Evolutionary conservation across 495 filamentous ascomycete genomes (phyloP).

Genomic region (Xylaria longipes): DNA sequence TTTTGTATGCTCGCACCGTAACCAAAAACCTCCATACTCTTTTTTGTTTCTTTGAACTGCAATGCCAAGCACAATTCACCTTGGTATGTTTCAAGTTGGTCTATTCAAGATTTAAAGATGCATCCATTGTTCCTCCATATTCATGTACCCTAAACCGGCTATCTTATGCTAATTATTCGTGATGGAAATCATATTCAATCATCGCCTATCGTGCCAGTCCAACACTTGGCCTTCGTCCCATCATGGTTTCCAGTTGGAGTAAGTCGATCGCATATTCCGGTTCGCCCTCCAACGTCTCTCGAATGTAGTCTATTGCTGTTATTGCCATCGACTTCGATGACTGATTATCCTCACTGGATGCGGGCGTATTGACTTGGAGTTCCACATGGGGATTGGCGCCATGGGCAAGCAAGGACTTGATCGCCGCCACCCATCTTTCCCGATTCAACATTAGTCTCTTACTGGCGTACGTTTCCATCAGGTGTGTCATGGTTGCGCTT

Average conservation of each 20-base stretch:
- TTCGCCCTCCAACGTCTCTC: constrained; percentile 40
- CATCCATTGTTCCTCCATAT: constrained; percentile 9
- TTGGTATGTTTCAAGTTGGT: neutral
- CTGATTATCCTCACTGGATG: constrained; percentile 31
- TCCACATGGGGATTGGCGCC: constrained; percentile 39
- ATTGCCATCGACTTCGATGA: constrained; percentile 35
- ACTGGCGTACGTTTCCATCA: constrained; percentile 39
- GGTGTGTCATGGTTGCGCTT: constrained; percentile 41
- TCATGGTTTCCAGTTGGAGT: constrained; percentile 37
- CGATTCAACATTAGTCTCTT: constrained; percentile 39
- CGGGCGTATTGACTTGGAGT: constrained; percentile 33
- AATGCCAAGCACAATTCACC: neutral
- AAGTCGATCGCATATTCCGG: constrained; percentile 43
- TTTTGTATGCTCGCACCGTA: neutral
- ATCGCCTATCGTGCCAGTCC: constrained; percentile 30
- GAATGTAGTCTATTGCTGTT: constrained; percentile 38
- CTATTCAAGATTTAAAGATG: constrained; percentile 13
- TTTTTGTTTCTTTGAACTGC: neutral
- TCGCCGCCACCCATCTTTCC: constrained; percentile 40
- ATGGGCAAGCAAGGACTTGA: constrained; percentile 39
- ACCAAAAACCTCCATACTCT: neutral
- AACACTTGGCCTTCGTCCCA: constrained; percentile 38
- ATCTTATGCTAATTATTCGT: constrained; percentile 17
- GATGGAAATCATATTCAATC: constrained; percentile 8
- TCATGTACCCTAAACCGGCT: constrained; percentile 12